Evolutionary conservation across 345 rosid species (phyloP).

Genomic region (Corymbia maculata): DNA sequence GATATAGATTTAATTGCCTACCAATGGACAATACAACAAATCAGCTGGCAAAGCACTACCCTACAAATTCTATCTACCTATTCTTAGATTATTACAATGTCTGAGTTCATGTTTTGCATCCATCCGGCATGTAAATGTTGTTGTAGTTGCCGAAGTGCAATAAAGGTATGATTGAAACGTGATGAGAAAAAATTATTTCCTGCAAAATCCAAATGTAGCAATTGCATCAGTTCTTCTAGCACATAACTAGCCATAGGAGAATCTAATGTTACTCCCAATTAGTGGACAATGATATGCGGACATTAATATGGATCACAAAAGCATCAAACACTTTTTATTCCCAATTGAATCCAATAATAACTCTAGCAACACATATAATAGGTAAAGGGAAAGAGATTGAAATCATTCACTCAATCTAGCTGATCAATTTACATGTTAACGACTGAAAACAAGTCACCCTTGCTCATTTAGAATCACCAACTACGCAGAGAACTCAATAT

Average conservation of each 20-base stretch:
- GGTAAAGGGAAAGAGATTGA: no score
- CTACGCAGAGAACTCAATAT: no score
- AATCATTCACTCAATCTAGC: no score
- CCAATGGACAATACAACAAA: background rate
- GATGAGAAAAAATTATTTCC: conserved; percentile 81
- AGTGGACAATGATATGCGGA: background rate
- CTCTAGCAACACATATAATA: no score
- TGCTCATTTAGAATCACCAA: no score
- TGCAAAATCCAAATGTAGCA: conserved; percentile 9
- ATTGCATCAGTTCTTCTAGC: background rate
- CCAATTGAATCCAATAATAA: no score
- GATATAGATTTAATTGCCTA: background rate
- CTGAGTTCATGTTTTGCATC: conserved; percentile 86
- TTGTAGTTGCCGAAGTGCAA: conserved; percentile 45
- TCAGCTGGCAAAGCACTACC: no score
- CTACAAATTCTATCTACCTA: conserved; percentile 18
- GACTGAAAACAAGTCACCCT: no score
- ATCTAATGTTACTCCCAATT: background rate
- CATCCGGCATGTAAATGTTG: conserved; percentile 65
- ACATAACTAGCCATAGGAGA: no score
- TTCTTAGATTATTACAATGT: conserved; percentile 72
- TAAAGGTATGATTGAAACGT: conserved; percentile 85
- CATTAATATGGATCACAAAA: no score
- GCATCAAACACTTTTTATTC: no score
- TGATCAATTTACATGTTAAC: no score